Evolutionary conservation across 805 yeast genomes (phyloP).

Genomic region (Clavispora vitiphila): DNA sequence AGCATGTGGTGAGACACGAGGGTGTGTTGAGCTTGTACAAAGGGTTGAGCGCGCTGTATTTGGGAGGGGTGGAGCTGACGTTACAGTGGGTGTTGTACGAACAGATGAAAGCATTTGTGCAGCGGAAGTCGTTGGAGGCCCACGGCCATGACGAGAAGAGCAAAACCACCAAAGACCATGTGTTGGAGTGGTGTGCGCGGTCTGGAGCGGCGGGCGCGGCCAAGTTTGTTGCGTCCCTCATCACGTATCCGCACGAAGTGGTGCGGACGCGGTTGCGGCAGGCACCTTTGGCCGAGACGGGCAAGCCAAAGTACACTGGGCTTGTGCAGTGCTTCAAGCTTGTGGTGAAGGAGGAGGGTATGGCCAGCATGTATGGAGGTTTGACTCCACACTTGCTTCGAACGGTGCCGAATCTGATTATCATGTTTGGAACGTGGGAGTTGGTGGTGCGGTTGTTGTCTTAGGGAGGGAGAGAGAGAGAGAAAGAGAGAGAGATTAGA

Average conservation of each 20-base stretch:
- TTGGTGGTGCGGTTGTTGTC: constrained; percentile 41
- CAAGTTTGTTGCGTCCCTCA: constrained; percentile 83
- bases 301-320: constrained; percentile 84
- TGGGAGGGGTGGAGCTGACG: constrained; percentile 90
- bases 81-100: constrained; percentile 96
- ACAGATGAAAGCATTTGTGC: constrained; percentile 77
- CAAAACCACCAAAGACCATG: constrained; percentile 50
- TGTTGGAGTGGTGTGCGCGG: constrained; percentile 89
- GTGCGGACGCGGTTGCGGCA: constrained; percentile 93
- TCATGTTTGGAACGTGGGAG: constrained; percentile 99
- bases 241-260: constrained; percentile 97
- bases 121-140: constrained; percentile 39
- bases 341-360: constrained; percentile 88
- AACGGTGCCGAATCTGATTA: constrained; percentile 96
- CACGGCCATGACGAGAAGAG: constrained; percentile 26
- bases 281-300: constrained; percentile 72
- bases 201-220: constrained; percentile 98
- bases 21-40: constrained; percentile 78
- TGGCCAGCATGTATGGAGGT: constrained; percentile 93
- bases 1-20: constrained; percentile 64
- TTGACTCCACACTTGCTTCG: constrained; percentile 93
- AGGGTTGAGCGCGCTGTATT: constrained; percentile 91
- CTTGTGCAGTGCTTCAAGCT: constrained; percentile 80
- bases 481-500: neutral
- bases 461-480: constrained; percentile 1